Base-by-base conservation (phyloP, 345 rosid species). In the Linum tenue region DNA sequence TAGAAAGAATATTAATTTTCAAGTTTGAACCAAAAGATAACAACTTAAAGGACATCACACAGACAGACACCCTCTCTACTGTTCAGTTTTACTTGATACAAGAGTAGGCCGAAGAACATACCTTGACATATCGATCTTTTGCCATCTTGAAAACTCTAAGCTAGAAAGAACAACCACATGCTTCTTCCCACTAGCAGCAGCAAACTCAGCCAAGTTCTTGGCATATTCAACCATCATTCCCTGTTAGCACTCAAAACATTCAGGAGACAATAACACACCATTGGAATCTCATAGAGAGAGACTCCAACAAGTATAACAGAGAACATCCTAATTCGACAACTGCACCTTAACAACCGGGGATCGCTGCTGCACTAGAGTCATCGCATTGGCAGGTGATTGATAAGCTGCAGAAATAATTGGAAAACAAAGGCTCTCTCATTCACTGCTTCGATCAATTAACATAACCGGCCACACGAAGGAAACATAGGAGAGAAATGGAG, bases 71-170 rank as follows among this genome's bases (percentile, higher is more conserved):
- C 31, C 31, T 22, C 31, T 22, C 31, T 22, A 22, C 31, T 22
- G 31, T 22, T 22, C 31, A 22, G 31, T 22, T 22, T 22, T 22
- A 22, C 31, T 22, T 22, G 31, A 22, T 22, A 22, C 59, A 59
- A 58, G 65, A 59, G 37, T 4, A 11, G 35, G 9, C 53, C 15
- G 1, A 3, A 9, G 14, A 48, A 62, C 64, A 51, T 87, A 92
- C 98, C 96, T 86, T 42, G 92, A 85, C 81, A 75, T 72, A 59
- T 92, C 98, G 77, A 88, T 83, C 76, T 69, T 85, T 77, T 81
- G 85, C 89, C 83, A 88, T 77, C 80, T 88, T 63, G 87, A 85
- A 83, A 94, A 94, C 69, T 94, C 99, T 70, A 94, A 82, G 82
- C 91, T 78, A 10, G 97, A 90, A 56, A 94, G 86, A 64, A 90